Conservation (phyloP, 2,329 filamentous ascomycete species). For the Zelopaecilomyces penicillatus region DNA sequence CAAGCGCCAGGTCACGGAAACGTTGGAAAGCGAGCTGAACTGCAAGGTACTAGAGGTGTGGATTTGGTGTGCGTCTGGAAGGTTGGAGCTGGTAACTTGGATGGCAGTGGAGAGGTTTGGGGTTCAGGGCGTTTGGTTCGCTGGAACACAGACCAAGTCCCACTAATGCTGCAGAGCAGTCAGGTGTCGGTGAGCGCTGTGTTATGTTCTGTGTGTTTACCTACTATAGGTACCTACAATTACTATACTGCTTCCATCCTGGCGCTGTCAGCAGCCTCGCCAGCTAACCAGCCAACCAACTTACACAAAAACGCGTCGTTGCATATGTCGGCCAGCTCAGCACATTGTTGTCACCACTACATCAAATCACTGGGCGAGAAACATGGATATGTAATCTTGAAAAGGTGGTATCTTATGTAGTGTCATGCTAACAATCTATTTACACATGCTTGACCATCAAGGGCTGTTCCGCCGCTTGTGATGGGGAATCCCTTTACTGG, state of each 20-base stretch:
- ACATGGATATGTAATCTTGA: no score
- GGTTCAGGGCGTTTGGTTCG: constrained; percentile 3
- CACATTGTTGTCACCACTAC: background rate
- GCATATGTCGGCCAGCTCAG: background rate
- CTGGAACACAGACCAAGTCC: background rate
- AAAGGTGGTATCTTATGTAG: constrained; percentile 1
- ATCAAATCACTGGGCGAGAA: no score
- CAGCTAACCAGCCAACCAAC: no score
- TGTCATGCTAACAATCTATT: constrained; percentile 1
- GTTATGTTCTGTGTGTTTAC: constrained; percentile 6
- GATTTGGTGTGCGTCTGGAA: no score
- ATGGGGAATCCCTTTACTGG: background rate
- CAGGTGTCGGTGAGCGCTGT: constrained; percentile 10
- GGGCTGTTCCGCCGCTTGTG: background rate
- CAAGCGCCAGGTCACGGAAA: background rate
- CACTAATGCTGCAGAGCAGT: constrained; percentile 7
- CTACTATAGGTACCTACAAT: no score
- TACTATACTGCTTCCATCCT: no score
- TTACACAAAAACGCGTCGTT: background rate
- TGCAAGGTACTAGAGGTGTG: background rate
- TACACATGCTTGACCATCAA: background rate
- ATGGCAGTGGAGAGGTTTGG: constrained; percentile 3
- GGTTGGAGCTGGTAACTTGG: background rate
- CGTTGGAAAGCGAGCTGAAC: background rate
- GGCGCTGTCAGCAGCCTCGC: no score